These are phyloP conservation scores for Phytophthora melonis DNA, from an alignment of 352 stramenopile genomes.

Conservation along the genomic window DNA sequence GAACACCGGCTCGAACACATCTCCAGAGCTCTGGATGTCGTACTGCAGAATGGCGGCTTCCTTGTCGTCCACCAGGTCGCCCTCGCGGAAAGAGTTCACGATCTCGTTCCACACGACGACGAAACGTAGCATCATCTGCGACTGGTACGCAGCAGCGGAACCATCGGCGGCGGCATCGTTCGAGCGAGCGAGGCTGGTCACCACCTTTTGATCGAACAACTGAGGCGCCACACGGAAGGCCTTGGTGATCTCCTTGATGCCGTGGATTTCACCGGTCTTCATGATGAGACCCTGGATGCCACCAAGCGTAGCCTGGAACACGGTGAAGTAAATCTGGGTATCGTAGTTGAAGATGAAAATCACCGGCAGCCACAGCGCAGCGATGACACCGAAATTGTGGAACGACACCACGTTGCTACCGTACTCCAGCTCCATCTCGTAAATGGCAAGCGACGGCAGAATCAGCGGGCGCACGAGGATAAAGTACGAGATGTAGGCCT, in stretches of 20 bases:
- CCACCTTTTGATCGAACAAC: conserved; percentile 79
- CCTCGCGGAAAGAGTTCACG: conserved; percentile 81
- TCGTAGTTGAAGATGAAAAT: conserved; percentile 87
- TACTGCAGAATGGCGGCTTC: conserved; percentile 78
- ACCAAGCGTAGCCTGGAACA: conserved; percentile 71
- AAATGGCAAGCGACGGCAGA: conserved; percentile 74
- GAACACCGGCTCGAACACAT: conserved; percentile 85
- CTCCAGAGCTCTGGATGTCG: conserved; percentile 74
- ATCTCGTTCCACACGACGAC: conserved; percentile 86
- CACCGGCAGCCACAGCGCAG: conserved; percentile 68
- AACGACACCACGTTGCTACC: conserved; percentile 69
- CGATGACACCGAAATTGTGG: conserved; percentile 74
- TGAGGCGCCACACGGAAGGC: conserved; percentile 71
- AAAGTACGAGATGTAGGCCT: conserved; percentile 77
- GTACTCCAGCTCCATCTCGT: conserved; percentile 72
- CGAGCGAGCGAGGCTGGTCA: conserved; percentile 67
- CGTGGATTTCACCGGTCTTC: conserved; percentile 79
- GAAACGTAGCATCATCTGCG: conserved; percentile 83
- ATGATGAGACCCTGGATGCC: conserved; percentile 64
- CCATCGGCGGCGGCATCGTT: conserved; percentile 60
- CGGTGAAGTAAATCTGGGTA: conserved; percentile 83
- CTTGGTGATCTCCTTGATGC: conserved; percentile 73
- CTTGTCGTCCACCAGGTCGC: conserved; percentile 79
- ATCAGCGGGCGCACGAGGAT: conserved; percentile 73
- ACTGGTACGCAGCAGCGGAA: conserved; percentile 61